Base-by-base conservation (phyloP, 108 stramenopile species). In the Phaeodactylum tricornutum region DNA sequence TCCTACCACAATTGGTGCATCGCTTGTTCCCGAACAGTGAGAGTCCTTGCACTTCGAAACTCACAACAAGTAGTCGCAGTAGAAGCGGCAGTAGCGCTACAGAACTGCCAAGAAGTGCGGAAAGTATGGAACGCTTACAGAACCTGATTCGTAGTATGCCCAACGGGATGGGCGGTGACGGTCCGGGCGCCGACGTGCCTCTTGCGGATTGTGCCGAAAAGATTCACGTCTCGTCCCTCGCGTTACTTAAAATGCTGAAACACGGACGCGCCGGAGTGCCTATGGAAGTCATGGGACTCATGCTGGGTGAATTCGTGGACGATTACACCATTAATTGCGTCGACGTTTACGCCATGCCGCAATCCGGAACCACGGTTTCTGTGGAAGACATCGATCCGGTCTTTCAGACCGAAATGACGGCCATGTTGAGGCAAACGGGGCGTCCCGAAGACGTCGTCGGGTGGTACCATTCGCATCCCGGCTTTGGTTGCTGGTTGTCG, bases 271-370 rank as follows among this genome's bases (percentile, higher is more conserved):
- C 98, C 46, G 98, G 98, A 2, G 98, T 99, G 35, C 98, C 98
- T 25, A 98, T 99, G 97, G 97, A 98, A 73, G 97, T 98, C 43
- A 99, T 99, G 98, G 98, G 98, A 14, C 77, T 99, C 40, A 97
- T 99, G 98, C 78, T 99, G 47, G 98, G 98, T 29, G 87, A 97
- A 51, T 99, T 98, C 57, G 95, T 99, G 19, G 96, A 98, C 67
- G 98, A 99, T 39, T 99, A 98, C 75, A 97, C 96, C 40, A 95
- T 99, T 53, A 92, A 96, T 53, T 97, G 96, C 65, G 94, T 98
- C 11, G 98, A 99, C 59, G 98, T 99, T 32, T 99, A 98, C 66
- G 96, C 96, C 64, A 99, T 99, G 98, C 98, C 98, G 9, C 97
- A 99, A 59, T 75, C 75, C 12, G 98, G 98, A 22, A 98, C 98